phyloP scores from a whole-genome alignment of 352 stramenopile genomes.

The Thraustochytrium sp. region DNA sequence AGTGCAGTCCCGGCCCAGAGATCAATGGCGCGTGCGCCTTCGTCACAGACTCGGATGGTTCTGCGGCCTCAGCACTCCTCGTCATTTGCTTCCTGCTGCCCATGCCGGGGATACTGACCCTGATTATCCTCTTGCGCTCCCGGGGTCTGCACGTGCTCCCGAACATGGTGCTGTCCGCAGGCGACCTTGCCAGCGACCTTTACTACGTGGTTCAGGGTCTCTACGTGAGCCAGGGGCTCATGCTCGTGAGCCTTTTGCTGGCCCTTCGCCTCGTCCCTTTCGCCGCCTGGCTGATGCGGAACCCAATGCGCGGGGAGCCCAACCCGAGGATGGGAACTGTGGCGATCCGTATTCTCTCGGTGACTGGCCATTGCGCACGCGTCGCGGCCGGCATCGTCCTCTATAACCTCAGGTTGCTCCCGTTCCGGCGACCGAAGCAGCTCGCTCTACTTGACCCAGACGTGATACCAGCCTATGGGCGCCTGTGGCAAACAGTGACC shows the following conservation, averaged over 20 bases:
- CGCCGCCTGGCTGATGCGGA: not conserved
- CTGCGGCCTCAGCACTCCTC: too few species aligned
- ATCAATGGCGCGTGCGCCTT: too few species aligned
- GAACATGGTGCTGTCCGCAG: not conserved
- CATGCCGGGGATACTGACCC: too few species aligned
- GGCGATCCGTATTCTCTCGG: too few species aligned
- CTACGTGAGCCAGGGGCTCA: not conserved
- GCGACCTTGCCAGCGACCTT: not conserved
- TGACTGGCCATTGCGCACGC: not conserved
- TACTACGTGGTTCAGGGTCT: not conserved
- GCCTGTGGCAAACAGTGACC: too few species aligned
- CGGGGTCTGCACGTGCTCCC: too few species aligned
- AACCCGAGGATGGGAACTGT: too few species aligned
- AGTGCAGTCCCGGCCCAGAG: too few species aligned
- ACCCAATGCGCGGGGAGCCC: not conserved
- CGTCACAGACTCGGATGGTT: too few species aligned
- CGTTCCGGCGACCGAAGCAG: not conserved
- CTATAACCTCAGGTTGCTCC: not conserved
- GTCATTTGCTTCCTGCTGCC: too few species aligned
- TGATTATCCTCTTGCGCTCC: too few species aligned
- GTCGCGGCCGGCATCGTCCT: not conserved
- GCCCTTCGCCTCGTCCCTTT: not conserved
- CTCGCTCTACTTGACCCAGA: not conserved
- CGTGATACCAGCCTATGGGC: not conserved
- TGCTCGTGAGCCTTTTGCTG: not conserved